Evolutionary conservation across 306 rosid genomes (phyloP).

Genomic region (Vachellia pachyceras): DNA sequence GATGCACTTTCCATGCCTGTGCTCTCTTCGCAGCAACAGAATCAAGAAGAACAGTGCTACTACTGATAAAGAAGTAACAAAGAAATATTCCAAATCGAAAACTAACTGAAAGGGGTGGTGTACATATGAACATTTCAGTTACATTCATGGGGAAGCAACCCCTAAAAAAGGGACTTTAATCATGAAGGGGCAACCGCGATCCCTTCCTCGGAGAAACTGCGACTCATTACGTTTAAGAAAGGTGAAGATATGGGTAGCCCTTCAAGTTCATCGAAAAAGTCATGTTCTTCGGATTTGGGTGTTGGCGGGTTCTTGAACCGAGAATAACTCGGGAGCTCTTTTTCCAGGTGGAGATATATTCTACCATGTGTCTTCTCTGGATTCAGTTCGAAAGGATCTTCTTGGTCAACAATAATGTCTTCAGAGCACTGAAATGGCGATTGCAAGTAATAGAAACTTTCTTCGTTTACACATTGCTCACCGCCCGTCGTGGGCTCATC

Average conservation of each 20-base stretch:
- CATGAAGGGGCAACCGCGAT: conserved; percentile 84
- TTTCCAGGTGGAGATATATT: conserved; percentile 51
- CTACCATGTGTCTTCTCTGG: conserved; percentile 48
- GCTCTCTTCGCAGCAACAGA: conserved; percentile 23
- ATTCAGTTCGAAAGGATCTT: conserved; percentile 58
- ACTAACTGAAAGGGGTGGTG: conserved; percentile 25
- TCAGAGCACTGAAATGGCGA: conserved; percentile 52
- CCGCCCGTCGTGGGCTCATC: conserved; percentile 9
- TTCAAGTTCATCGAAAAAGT: conserved; percentile 91
- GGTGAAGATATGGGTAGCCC: conserved; percentile 80
- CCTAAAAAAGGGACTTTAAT: conserved; percentile 45
- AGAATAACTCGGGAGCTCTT: conserved; percentile 55
- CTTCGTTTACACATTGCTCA: conserved; percentile 42
- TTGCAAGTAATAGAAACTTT: conserved; percentile 55
- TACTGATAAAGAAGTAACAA: conserved; percentile 5
- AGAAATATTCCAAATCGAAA: conserved; percentile 29
- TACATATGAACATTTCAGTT: conserved; percentile 34
- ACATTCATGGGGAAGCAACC: conserved; percentile 51
- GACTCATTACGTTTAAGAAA: conserved; percentile 61
- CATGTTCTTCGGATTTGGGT: conserved; percentile 64
- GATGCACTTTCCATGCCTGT: conserved; percentile 39
- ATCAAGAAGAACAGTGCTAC: neutral
- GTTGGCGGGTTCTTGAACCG: conserved; percentile 51
- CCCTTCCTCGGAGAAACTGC: conserved; percentile 67
- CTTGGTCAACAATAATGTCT: conserved; percentile 49